Conservation (phyloP, 2,329 filamentous ascomycete species). For the Cladosporium sp. region DNA sequence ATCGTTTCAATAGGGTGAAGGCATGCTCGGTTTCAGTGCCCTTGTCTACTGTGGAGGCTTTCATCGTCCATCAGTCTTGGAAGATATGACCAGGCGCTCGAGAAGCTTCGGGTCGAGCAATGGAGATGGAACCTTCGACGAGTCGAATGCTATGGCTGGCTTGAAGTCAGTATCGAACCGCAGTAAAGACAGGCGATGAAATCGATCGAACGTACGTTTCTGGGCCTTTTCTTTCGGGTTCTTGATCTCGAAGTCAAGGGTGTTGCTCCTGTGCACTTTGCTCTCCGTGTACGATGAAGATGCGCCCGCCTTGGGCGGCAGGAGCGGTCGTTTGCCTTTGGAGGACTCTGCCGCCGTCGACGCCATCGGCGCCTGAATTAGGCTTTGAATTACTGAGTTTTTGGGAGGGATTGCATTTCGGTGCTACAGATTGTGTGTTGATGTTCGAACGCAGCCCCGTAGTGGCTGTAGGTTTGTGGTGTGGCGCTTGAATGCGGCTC, state of each 20-base stretch:
- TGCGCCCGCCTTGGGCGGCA: neutral
- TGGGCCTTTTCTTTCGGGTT: conserved; percentile 9
- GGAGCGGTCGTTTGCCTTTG: neutral
- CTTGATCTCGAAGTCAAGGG: conserved; percentile 9
- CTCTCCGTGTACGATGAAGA: neutral
- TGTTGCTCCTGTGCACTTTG: conserved; percentile 2
- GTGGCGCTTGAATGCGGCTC: neutral
- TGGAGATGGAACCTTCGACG: conserved; percentile 16
- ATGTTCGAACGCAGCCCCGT: neutral
- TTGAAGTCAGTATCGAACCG: no score
- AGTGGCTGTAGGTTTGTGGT: neutral
- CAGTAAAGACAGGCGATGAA: neutral
- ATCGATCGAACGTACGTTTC: neutral
- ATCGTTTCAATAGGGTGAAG: no score
- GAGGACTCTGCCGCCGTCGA: no score
- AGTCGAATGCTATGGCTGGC: conserved; percentile 19
- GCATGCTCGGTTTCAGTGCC: no score
- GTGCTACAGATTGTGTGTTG: neutral
- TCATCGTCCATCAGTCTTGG: neutral
- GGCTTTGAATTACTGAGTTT: no score
- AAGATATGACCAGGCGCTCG: conserved; percentile 13
- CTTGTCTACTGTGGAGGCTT: neutral
- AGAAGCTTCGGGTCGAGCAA: conserved; percentile 22
- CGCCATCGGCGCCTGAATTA: no score
- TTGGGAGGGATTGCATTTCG: no score